These are phyloP conservation scores for Mortierella sp. DNA, from an alignment of 371 early-diverging fungal species.

Conservation along the genomic window DNA sequence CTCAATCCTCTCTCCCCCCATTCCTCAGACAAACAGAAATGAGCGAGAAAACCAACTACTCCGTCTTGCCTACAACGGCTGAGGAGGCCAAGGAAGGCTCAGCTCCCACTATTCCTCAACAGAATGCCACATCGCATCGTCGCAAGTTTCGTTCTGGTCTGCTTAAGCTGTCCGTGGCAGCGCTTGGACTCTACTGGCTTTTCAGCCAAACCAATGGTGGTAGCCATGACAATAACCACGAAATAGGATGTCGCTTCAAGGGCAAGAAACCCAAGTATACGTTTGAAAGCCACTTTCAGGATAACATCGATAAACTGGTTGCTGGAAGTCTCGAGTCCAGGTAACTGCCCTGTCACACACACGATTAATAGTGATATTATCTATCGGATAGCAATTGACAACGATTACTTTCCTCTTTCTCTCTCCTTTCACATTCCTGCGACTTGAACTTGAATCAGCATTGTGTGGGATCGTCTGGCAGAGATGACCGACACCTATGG, in stretches of 20 bases:
- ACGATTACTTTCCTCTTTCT: not conserved
- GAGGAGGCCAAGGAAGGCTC: slow-evolving; percentile 15
- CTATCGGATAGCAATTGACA: not conserved
- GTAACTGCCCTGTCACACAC: slow-evolving; percentile 10
- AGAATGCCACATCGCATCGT: slow-evolving; percentile 2
- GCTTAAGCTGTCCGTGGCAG: slow-evolving; percentile 18
- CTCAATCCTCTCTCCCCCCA: not conserved
- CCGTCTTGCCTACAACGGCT: slow-evolving; percentile 36
- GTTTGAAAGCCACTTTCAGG: slow-evolving; percentile 42
- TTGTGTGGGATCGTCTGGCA: slow-evolving; percentile 71
- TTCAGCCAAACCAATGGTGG: slow-evolving; percentile 3
- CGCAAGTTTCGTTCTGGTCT: slow-evolving; percentile 7
- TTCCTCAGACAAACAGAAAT: slow-evolving; percentile 15
- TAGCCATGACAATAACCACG: not conserved
- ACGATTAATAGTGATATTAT: not conserved
- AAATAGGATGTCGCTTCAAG: not conserved
- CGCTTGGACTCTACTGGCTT: slow-evolving; percentile 15
- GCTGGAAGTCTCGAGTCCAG: slow-evolving; percentile 50
- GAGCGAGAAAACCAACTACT: slow-evolving; percentile 36
- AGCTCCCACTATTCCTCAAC: not conserved
- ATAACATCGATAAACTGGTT: slow-evolving; percentile 35
- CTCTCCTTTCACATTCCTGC: not conserved
- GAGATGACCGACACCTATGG: slow-evolving; percentile 73
- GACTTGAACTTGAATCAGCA: slow-evolving; percentile 20
- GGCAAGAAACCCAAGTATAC: slow-evolving; percentile 16